Percentiles rank a stretch among this genome's conserved stretches.
phyloP scores from a whole-genome alignment of 768 basidiomycete genomes.

The Pleurotus djamor region DNA sequence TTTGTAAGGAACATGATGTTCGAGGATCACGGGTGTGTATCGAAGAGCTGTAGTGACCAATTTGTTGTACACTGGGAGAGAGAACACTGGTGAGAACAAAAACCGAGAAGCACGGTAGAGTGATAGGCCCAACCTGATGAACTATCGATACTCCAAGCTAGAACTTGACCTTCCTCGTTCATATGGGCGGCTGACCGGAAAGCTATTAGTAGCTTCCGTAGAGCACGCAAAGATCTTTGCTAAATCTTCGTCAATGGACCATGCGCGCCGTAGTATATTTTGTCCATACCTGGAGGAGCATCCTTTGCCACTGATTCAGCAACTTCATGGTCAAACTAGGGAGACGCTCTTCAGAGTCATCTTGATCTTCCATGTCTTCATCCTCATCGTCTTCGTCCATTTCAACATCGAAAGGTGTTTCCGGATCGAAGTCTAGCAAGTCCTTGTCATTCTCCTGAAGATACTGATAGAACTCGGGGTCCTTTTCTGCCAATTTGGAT shows the following conservation, averaged over 20 bases:
- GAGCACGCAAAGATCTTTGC: constrained; percentile 82
- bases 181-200: constrained; percentile 90
- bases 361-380: constrained; percentile 41
- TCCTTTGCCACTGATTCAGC: constrained; percentile 84
- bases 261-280: not conserved
- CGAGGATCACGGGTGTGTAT: constrained; percentile 88
- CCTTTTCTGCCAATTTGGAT: constrained; percentile 87
- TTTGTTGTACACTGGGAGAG: constrained; percentile 83
- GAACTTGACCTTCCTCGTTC: constrained; percentile 78
- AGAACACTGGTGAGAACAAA: constrained; percentile 8
- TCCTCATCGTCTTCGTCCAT: constrained; percentile 41
- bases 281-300: constrained; percentile 69
- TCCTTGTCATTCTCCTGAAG: constrained; percentile 94
- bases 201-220: constrained; percentile 83
- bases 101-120: not conserved
- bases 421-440: constrained; percentile 75
- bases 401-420: constrained; percentile 18
- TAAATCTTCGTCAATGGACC: constrained; percentile 24
- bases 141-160: constrained; percentile 87
- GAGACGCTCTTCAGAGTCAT: constrained; percentile 46
- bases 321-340: constrained; percentile 68
- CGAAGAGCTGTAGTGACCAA: constrained; percentile 81
- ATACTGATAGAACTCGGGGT: constrained; percentile 99
- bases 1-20: constrained; percentile 88
- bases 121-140: constrained; percentile 53